Percentiles rank a stretch among this genome's conserved stretches.
Evolutionary conservation across 192 early-diverging fungal species (phyloP).

Genomic region (Rhizophlyctis rosea): DNA sequence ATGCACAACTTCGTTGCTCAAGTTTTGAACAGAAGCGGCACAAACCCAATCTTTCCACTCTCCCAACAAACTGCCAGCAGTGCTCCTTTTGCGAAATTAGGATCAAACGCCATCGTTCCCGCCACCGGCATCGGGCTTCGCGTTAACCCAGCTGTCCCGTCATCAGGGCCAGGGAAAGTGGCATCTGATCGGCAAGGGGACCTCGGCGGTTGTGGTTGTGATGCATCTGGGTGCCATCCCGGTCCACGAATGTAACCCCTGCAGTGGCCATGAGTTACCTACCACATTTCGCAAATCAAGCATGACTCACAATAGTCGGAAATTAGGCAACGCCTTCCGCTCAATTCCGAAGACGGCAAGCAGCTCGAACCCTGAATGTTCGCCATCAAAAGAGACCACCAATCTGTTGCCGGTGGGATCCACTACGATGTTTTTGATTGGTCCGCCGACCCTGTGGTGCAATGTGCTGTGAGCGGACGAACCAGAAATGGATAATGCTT

Average conservation of each 20-base stretch:
- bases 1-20: no score
- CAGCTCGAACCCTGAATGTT: slow-evolving; percentile 31
- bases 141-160: not conserved
- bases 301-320: slow-evolving; percentile 33
- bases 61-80: slow-evolving; percentile 24
- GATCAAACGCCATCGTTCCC: slow-evolving; percentile 9
- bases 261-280: not conserved
- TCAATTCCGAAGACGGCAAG: slow-evolving; percentile 41
- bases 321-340: slow-evolving; percentile 21
- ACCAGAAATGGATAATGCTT: not conserved
- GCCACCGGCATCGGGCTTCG: not conserved
- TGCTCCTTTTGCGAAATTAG: slow-evolving; percentile 19
- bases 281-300: not conserved
- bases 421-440: slow-evolving; percentile 45
- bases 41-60: slow-evolving; percentile 24
- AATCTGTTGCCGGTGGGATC: slow-evolving; percentile 55
- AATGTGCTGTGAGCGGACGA: not conserved
- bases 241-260: slow-evolving; percentile 49
- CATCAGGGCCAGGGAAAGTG: no score
- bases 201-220: slow-evolving; percentile 19
- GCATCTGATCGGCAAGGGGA: slow-evolving; percentile 2
- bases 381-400: slow-evolving; percentile 47
- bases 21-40: slow-evolving; percentile 16
- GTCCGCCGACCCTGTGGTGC: slow-evolving; percentile 36
- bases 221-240: slow-evolving; percentile 9